Evolutionary conservation across 2,329 filamentous ascomycete species (phyloP).

Genomic region (Ophiocordyceps polyrhachis-furcata): DNA sequence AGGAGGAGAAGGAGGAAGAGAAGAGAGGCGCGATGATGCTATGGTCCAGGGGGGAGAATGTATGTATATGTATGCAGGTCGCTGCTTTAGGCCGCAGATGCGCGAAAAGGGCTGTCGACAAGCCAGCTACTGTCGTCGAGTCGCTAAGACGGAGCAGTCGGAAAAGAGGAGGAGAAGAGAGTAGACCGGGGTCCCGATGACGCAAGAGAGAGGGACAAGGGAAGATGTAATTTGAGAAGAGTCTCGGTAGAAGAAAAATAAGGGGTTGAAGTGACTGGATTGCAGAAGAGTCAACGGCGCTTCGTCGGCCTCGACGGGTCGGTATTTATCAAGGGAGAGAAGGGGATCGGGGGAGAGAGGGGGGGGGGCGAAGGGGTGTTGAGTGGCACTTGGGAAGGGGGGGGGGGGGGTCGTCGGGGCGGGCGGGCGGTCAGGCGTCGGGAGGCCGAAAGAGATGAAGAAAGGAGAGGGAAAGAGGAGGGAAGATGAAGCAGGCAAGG

Average conservation of each 20-base stretch:
- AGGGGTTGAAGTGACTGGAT: not conserved
- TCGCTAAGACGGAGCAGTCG: not conserved
- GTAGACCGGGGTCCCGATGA: not conserved
- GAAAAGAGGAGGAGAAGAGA: not conserved
- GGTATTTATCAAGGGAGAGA: not conserved
- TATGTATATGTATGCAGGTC: slow-evolving; percentile 11
- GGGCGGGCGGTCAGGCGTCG: not conserved
- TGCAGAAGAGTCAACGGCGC: not conserved
- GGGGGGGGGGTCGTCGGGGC: not conserved
- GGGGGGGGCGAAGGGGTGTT: not conserved
- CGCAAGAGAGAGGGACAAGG: not conserved
- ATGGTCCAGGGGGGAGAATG: not conserved
- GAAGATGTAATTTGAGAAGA: not conserved
- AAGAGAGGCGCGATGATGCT: slow-evolving; percentile 5
- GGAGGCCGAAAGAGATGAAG: not conserved
- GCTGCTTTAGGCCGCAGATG: slow-evolving; percentile 11
- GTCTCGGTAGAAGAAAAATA: not conserved
- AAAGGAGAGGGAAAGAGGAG: not conserved
- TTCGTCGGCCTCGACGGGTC: not conserved
- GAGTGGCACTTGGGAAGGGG: too few relatives aligned
- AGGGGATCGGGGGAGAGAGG: not conserved
- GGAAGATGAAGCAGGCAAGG: too few relatives aligned
- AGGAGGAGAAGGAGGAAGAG: not conserved
- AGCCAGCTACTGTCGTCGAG: too few relatives aligned
- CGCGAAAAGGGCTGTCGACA: not conserved